Conservation (phyloP, 768 basidiomycete species). For the Mycena chlorophos region DNA sequence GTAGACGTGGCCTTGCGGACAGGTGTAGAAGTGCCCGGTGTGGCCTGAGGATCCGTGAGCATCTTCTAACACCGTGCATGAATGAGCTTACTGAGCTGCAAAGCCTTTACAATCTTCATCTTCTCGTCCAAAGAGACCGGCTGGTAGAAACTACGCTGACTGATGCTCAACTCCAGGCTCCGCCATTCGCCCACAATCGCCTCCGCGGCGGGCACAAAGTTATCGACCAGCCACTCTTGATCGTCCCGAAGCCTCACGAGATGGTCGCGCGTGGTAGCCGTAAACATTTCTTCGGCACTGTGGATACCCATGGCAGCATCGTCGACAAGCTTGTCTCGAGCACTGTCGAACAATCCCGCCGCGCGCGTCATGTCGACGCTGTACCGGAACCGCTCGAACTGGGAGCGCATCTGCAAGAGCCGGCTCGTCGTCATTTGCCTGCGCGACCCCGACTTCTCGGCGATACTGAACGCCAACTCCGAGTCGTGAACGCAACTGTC, state of each 20-base stretch:
- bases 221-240: constrained; percentile 42
- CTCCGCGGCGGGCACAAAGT: constrained; percentile 40
- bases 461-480: constrained; percentile 45
- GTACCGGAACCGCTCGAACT: constrained; percentile 54
- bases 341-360: constrained; percentile 26
- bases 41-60: constrained; percentile 27
- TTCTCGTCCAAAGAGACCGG: constrained; percentile 56
- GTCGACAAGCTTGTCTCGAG: constrained; percentile 27
- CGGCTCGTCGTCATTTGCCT: constrained; percentile 51
- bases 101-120: constrained; percentile 47
- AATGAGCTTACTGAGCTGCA: constrained; percentile 47
- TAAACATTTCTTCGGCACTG: constrained; percentile 9
- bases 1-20: constrained; percentile 62
- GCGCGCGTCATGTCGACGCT: constrained; percentile 37
- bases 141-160: constrained; percentile 47
- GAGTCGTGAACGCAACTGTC: constrained; percentile 49
- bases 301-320: constrained; percentile 17
- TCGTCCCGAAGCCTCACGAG: constrained; percentile 26
- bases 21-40: constrained; percentile 50
- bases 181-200: constrained; percentile 50
- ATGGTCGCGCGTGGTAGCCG: constrained; percentile 22
- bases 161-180: constrained; percentile 40
- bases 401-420: constrained; percentile 44
- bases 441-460: constrained; percentile 49
- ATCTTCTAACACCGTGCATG: background rate